Conservation (phyloP, 2,329 filamentous ascomycete species). For the Trichoderma sp. region DNA sequence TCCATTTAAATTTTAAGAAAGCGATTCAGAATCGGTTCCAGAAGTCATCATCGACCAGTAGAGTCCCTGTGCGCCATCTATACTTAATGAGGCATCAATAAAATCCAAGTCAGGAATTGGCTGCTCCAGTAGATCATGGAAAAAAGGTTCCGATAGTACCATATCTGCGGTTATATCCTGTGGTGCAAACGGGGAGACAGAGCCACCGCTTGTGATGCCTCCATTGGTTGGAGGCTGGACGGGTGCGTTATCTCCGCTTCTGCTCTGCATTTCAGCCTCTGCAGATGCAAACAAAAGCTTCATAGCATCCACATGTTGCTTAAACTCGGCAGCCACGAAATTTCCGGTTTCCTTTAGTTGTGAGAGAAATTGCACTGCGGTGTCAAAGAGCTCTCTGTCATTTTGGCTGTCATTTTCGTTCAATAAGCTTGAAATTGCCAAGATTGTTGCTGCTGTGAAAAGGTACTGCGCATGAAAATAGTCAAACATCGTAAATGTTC, state of each 20-base stretch:
- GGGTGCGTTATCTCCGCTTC: background rate
- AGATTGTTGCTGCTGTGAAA: conserved; percentile 50
- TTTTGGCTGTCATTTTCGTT: background rate
- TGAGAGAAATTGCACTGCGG: conserved; percentile 23
- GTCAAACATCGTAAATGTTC: conserved; percentile 52
- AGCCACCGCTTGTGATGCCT: background rate
- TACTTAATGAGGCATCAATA: conserved; percentile 34
- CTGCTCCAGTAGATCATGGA: conserved; percentile 43
- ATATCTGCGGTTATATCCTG: conserved; percentile 39
- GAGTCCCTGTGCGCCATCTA: background rate
- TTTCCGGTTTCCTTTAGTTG: conserved; percentile 48
- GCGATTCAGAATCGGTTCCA: background rate
- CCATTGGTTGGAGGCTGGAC: background rate
- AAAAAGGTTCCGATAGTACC: conserved; percentile 42
- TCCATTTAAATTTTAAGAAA: background rate
- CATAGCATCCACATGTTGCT: conserved; percentile 46
- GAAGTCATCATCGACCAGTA: background rate
- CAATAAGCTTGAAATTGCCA: conserved; percentile 46
- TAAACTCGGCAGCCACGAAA: conserved; percentile 48
- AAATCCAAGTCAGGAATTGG: conserved; percentile 42
- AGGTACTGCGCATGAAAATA: conserved; percentile 53
- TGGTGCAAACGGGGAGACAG: no score
- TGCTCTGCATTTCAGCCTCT: background rate
- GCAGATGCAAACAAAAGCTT: conserved; percentile 35
- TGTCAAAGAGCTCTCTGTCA: background rate